Evolutionary conservation across 805 yeast genomes (phyloP).

Genomic region (Saccharomycopsis vini): DNA sequence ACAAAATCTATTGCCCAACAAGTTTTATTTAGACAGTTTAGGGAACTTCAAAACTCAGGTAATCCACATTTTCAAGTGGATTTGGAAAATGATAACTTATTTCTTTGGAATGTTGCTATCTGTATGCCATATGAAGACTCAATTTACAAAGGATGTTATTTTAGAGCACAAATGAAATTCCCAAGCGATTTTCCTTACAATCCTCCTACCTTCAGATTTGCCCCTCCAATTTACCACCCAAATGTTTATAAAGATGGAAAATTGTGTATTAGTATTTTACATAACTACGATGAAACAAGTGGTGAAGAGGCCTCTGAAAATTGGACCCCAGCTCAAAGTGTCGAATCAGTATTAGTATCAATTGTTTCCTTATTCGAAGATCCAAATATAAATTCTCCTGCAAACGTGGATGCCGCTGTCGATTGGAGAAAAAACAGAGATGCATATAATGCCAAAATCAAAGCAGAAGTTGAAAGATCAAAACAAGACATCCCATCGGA

Average conservation of each 20-base stretch:
- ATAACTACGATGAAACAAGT: slow-evolving; percentile 82
- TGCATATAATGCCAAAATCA: slow-evolving; percentile 64
- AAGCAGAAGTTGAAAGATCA: slow-evolving; percentile 74
- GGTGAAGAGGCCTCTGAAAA: slow-evolving; percentile 92
- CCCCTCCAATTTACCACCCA: slow-evolving; percentile 91
- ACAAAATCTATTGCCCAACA: no score
- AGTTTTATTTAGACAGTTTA: slow-evolving; percentile 82
- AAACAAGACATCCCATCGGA: slow-evolving; percentile 82
- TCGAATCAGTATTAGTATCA: slow-evolving; percentile 81
- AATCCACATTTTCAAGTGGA: slow-evolving; percentile 64
- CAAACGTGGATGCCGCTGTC: slow-evolving; percentile 92
- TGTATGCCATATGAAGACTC: slow-evolving; percentile 88
- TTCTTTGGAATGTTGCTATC: slow-evolving; percentile 77
- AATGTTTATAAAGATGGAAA: slow-evolving; percentile 91
- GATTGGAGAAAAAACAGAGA: slow-evolving; percentile 78
- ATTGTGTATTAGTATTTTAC: slow-evolving; percentile 86
- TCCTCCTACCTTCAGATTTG: slow-evolving; percentile 88
- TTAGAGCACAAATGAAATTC: slow-evolving; percentile 89
- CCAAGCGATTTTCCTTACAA: slow-evolving; percentile 86
- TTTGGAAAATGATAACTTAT: slow-evolving; percentile 53
- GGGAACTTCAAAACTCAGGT: slow-evolving; percentile 85
- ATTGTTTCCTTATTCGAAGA: slow-evolving; percentile 87
- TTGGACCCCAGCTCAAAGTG: slow-evolving; percentile 91
- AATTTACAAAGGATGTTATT: slow-evolving; percentile 87
- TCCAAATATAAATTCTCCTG: slow-evolving; percentile 89